Conservation (phyloP, 2,329 filamentous ascomycete species). For the Monilinia polystroma region DNA sequence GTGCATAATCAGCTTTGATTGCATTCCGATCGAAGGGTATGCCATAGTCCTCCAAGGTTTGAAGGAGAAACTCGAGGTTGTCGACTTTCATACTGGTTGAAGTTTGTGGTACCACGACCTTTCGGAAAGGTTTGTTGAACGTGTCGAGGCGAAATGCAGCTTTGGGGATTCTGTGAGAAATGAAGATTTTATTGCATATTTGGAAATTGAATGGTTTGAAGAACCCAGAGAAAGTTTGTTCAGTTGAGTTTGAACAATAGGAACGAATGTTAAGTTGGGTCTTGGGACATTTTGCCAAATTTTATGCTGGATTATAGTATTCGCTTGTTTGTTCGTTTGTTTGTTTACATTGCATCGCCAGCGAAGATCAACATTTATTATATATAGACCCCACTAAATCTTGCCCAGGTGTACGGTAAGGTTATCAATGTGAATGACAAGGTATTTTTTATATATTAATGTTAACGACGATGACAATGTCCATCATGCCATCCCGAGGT, state of each 20-base stretch:
- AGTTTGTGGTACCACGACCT: conserved; percentile 3
- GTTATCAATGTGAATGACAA: too few species aligned
- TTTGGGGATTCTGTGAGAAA: not conserved
- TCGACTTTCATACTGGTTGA: conserved; percentile 32
- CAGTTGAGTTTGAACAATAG: not conserved
- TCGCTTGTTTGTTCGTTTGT: too few species aligned
- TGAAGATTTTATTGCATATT: not conserved
- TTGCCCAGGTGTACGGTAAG: too few species aligned
- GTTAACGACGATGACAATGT: too few species aligned
- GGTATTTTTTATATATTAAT: too few species aligned
- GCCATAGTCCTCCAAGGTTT: conserved; percentile 37
- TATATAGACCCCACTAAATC: too few species aligned
- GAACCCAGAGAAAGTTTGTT: not conserved
- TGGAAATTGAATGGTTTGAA: not conserved
- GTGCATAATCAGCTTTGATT: conserved; percentile 32
- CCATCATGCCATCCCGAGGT: too few species aligned
- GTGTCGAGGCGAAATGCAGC: not conserved
- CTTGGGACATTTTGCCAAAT: not conserved
- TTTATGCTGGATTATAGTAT: not conserved
- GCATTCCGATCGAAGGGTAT: conserved; percentile 36
- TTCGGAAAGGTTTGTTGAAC: not conserved
- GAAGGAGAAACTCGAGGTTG: conserved; percentile 32
- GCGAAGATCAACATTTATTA: not conserved
- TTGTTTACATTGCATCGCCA: not conserved
- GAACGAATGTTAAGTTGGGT: too few species aligned